These are phyloP conservation scores for Nicotiana noctiflora DNA, from an alignment of 257 asterid genomes.

Conservation along the genomic window DNA sequence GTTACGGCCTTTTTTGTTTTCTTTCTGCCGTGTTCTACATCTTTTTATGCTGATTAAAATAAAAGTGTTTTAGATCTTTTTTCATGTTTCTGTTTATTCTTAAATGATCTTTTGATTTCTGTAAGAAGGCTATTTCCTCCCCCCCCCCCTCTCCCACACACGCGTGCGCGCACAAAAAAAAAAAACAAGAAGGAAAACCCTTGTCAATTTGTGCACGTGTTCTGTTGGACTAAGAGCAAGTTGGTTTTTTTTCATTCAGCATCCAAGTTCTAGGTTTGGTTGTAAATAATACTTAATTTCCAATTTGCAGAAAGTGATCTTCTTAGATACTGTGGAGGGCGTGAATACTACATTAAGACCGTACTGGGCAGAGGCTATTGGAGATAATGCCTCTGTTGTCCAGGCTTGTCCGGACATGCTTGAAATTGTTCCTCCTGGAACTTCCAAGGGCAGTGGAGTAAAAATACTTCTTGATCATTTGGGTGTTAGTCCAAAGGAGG, in stretches of 20 bases:
- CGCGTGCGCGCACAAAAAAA: no score
- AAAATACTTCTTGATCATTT: slow-evolving; percentile 83
- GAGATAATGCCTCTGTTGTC: slow-evolving; percentile 76
- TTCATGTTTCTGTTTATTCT: not conserved
- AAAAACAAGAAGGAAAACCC: no score
- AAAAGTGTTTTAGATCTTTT: not conserved
- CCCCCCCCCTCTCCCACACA: no score
- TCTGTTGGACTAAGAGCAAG: no score
- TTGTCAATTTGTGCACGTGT: no score
- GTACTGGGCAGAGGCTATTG: slow-evolving; percentile 75
- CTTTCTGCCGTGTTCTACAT: not conserved
- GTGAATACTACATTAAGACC: slow-evolving; percentile 70
- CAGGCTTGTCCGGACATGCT: slow-evolving; percentile 95
- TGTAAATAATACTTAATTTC: not conserved
- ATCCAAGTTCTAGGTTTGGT: not conserved
- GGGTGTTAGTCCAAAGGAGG: slow-evolving; percentile 84
- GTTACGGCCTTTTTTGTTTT: not conserved
- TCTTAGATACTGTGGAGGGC: slow-evolving; percentile 82
- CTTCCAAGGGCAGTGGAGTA: slow-evolving; percentile 90
- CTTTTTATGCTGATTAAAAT: not conserved
- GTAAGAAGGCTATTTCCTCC: no score
- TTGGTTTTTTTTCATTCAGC: not conserved
- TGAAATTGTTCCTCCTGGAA: slow-evolving; percentile 85
- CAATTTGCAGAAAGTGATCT: slow-evolving; percentile 66
- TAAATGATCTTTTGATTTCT: no score